Evolutionary conservation across 306 rosid species (phyloP), one percentile per base, ranked within the genome.

Genomic region (Sophora flavescens): DNA sequence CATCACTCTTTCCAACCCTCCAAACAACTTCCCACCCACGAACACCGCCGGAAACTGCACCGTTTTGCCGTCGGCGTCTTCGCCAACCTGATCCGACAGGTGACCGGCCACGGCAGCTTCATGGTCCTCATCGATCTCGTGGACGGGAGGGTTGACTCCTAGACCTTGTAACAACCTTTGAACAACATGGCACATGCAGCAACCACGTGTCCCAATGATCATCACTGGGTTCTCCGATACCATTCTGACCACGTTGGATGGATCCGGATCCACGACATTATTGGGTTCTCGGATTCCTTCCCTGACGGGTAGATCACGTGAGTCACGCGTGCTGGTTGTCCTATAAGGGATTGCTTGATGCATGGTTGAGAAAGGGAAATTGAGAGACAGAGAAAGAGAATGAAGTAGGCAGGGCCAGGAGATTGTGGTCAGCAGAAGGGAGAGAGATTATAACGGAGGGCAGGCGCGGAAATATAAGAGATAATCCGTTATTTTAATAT

Each of bases 181-280:
- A 36, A 92, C 86, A 0, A 94, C 98, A 74, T 94, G 96, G 86
- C 96, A 86, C 92, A 94, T 88, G 84, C 98, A 94, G 72, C 98
- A 94, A 0, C 93, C 97, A 0, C 88, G 88, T 69, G 75, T 82
- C 18, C 96, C 97, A 15, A 94, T 78, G 6, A 94, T 90, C 2
- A 88, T 76, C 7, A 94, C 93, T 0, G 98, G 93, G 83, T 89
- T 94, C 80, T 90, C 93, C 2, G 88, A 77, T 38, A 92, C 87
- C 80, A 83, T 33, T 6, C 35, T 80, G 2, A 12, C 50, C 6
- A 87, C 83, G 65, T 15, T 58, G 44, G 48, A 18, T 0, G 76
- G 66, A 30, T 77, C 82, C 14, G 76, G 66, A 17, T 77, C 82
- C 16, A 30, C 39, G 13, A 41, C 78, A 14, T 50, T 60, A 14